Evolutionary conservation across 352 stramenopile species (phyloP).

Genomic region (Phytophthora citricola): DNA sequence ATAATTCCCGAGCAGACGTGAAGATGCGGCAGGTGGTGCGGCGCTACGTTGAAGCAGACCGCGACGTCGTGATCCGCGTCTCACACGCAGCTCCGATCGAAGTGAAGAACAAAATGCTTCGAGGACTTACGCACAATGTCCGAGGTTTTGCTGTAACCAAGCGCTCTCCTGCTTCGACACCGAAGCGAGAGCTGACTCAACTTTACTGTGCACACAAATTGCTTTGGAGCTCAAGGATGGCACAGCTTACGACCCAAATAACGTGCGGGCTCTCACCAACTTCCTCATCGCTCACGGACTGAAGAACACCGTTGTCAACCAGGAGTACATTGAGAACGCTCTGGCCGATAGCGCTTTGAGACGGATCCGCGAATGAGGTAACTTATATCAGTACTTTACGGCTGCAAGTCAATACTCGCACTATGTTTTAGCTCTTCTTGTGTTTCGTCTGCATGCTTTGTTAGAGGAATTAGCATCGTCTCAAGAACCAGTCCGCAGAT

Average conservation of each 20-base stretch:
- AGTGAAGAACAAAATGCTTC: conserved; percentile 30
- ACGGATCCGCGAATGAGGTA: conserved; percentile 8
- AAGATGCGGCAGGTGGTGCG: conserved; percentile 33
- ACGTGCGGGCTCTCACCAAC: conserved; percentile 22
- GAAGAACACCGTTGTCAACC: conserved; percentile 23
- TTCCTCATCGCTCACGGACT: conserved; percentile 30
- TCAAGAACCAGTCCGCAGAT: conserved; percentile 54
- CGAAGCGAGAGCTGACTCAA: conserved; percentile 16
- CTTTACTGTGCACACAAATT: conserved; percentile 33
- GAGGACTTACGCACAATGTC: conserved; percentile 29
- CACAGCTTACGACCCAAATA: conserved; percentile 2
- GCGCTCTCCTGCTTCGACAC: conserved; percentile 17
- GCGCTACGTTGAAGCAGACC: conserved; percentile 22
- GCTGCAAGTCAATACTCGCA: not conserved
- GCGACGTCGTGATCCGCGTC: conserved; percentile 29
- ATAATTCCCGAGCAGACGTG: conserved; percentile 30
- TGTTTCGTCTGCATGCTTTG: conserved; percentile 39
- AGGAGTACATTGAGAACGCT: conserved; percentile 36
- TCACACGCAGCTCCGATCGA: conserved; percentile 30
- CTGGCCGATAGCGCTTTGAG: conserved; percentile 20
- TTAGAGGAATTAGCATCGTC: conserved; percentile 63
- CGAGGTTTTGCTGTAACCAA: conserved; percentile 24
- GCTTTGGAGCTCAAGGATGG: conserved; percentile 16
- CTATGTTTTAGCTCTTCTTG: conserved; percentile 4
- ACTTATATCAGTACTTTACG: not conserved